phyloP scores from a whole-genome alignment of 176 grass and related monocot genomes.

The Leersia perrieri region DNA sequence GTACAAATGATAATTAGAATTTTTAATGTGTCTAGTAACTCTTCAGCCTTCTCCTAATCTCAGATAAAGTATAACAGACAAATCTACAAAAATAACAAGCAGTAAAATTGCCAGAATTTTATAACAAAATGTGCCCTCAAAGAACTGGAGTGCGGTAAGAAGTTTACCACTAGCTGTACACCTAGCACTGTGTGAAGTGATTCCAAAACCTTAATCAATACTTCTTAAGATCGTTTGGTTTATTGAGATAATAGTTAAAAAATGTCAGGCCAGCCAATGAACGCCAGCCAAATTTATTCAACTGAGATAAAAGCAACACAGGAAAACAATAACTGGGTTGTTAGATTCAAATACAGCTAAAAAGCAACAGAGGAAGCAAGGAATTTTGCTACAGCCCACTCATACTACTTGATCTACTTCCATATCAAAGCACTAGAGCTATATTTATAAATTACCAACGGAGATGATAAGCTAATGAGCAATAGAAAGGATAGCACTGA shows the following conservation, averaged over 20 bases:
- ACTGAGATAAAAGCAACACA: neutral
- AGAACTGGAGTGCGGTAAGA: neutral
- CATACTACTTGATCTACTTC: neutral
- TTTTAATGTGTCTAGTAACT: neutral
- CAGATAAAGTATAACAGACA: neutral
- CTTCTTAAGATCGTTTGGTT: neutral
- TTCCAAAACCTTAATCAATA: neutral
- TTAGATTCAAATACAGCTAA: neutral
- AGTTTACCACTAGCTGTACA: neutral
- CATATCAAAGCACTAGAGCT: neutral
- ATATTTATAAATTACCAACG: neutral
- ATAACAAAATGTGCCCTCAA: neutral
- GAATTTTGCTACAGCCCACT: neutral
- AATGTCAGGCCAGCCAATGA: neutral
- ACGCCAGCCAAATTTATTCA: neutral
- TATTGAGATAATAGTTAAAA: neutral
- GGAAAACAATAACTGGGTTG: neutral
- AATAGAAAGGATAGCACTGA: neutral
- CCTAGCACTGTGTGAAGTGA: neutral
- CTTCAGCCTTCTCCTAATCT: neutral
- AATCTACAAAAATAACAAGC: neutral
- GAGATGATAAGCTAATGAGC: neutral
- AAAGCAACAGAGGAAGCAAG: neutral
- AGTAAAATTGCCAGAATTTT: neutral
- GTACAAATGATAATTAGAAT: slow-evolving; percentile 5